These are phyloP conservation scores for Fraxinus albicans DNA, from an alignment of 305 asterid species.

Conservation along the genomic window DNA sequence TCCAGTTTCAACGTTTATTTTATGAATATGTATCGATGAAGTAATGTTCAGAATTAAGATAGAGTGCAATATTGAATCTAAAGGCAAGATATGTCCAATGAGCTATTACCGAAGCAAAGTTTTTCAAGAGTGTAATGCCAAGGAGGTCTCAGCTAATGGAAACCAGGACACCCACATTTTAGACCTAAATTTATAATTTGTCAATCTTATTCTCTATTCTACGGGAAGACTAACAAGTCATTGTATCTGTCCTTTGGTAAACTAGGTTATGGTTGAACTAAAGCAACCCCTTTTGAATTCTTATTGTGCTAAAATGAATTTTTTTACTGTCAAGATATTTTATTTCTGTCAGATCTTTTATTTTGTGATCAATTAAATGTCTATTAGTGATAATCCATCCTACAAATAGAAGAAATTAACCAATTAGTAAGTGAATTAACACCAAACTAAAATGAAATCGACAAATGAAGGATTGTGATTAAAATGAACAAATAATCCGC, in stretches of 20 bases:
- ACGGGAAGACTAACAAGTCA: not conserved
- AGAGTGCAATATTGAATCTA: not conserved
- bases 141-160: not conserved
- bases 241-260: not conserved
- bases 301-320: not conserved
- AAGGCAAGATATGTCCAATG: not conserved
- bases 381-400: too few relatives aligned
- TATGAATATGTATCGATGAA: not conserved
- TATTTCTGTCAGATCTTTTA: not conserved
- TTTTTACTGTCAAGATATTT: not conserved
- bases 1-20: not conserved
- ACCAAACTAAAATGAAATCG: too few relatives aligned
- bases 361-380: not conserved
- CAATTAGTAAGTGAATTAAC: too few relatives aligned
- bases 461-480: too few relatives aligned
- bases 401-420: too few relatives aligned
- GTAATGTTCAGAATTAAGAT: not conserved
- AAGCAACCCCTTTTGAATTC: not conserved
- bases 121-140: not conserved
- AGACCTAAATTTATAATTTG: not conserved
- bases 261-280: not conserved
- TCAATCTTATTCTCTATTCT: not conserved
- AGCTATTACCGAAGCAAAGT: not conserved
- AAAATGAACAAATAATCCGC: too few relatives aligned
- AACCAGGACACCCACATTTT: not conserved